phyloP scores from a whole-genome alignment of 805 yeast species.

The Pichia rugopelliculosa region DNA sequence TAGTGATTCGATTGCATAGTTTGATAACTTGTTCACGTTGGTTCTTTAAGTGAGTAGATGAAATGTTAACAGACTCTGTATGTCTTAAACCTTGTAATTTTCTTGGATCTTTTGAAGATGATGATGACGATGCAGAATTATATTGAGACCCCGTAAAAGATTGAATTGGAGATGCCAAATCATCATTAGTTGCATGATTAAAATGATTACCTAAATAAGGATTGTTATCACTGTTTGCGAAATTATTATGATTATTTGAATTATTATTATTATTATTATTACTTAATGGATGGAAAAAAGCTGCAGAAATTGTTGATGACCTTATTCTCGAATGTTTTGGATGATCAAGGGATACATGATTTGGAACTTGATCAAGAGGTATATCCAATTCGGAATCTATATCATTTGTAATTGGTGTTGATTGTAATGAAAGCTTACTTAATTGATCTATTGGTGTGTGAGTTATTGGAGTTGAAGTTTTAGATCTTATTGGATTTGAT shows the following conservation, averaged over 20 bases:
- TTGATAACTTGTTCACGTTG: constrained; percentile 22
- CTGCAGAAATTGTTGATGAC: constrained; percentile 11
- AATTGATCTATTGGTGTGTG: background rate
- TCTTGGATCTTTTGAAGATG: constrained; percentile 2
- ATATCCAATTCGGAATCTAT: constrained; percentile 4
- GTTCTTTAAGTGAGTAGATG: constrained; percentile 17
- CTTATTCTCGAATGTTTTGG: constrained; percentile 6
- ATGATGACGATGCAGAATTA: background rate
- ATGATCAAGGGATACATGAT: background rate
- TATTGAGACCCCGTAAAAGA: background rate
- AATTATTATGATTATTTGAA: background rate
- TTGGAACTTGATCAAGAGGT: constrained; percentile 1
- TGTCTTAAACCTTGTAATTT: constrained; percentile 17
- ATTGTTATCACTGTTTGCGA: background rate
- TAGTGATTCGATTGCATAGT: constrained; percentile 23
- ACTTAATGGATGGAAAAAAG: background rate
- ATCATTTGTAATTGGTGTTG: constrained; percentile 1
- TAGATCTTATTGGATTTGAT: background rate
- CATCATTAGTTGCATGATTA: background rate
- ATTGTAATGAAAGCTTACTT: background rate
- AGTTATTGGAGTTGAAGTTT: background rate
- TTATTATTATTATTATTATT: background rate
- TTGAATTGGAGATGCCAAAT: background rate
- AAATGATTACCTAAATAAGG: background rate
- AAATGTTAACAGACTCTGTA: constrained; percentile 21